Evolutionary conservation across 2,329 filamentous ascomycete genomes (phyloP).

Genomic region (Tolypocladium cylindrosporum): DNA sequence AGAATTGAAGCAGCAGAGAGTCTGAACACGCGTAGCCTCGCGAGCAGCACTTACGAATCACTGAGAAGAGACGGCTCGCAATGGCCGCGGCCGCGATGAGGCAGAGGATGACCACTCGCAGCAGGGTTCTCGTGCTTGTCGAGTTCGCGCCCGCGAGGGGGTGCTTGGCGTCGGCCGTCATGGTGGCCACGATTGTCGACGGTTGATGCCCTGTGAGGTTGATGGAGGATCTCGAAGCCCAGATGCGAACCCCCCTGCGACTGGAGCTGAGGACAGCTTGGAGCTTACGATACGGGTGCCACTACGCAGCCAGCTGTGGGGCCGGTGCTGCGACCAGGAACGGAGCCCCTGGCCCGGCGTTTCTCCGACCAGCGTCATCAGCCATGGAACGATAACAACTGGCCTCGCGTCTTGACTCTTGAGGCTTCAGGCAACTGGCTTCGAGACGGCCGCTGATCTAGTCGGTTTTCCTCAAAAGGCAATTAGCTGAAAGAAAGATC

Average conservation of each 20-base stretch:
- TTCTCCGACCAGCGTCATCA: background rate
- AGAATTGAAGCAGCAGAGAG: background rate
- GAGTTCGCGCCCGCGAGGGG: constrained; percentile 68
- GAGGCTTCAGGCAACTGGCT: background rate
- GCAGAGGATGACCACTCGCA: constrained; percentile 81
- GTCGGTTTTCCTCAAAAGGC: background rate
- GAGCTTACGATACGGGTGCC: constrained; percentile 25
- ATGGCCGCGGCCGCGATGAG: constrained; percentile 88
- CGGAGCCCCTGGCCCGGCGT: background rate
- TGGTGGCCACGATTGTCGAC: constrained; percentile 26
- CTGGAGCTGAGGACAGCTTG: constrained; percentile 32
- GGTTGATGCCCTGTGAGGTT: constrained; percentile 17
- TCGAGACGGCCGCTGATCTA: background rate
- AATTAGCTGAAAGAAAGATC: background rate
- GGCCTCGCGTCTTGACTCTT: background rate
- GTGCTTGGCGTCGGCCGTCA: constrained; percentile 36
- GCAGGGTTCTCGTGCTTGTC: constrained; percentile 71
- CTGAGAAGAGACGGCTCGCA: constrained; percentile 91
- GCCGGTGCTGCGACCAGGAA: background rate
- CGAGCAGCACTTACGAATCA: constrained; percentile 66
- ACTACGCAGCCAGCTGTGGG: constrained; percentile 6
- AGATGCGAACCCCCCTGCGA: background rate
- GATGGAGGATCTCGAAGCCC: constrained; percentile 21
- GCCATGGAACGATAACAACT: background rate
- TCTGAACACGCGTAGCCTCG: background rate